These are phyloP conservation scores for Ligustrum vulgare DNA, from an alignment of 257 asterid species.

Conservation along the genomic window DNA sequence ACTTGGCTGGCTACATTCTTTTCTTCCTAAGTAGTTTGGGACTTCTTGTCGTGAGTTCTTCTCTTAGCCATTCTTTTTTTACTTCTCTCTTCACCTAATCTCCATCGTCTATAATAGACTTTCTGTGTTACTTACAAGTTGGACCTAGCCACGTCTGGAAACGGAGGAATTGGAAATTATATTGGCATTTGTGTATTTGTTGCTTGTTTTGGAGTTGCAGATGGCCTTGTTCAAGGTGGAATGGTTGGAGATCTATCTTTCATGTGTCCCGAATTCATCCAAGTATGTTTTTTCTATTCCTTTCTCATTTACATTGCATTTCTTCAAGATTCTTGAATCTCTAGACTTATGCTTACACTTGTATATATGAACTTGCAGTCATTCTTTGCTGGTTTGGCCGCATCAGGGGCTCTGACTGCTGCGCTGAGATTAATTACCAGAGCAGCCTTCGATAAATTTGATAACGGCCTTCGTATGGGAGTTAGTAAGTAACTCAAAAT, in stretches of 20 bases:
- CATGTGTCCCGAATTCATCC: conserved; percentile 85
- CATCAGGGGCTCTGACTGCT: conserved; percentile 84
- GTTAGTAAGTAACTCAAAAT: conserved; percentile 49
- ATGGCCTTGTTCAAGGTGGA: conserved; percentile 88
- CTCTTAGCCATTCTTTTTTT: not conserved
- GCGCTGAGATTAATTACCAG: conserved; percentile 73
- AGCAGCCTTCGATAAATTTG: conserved; percentile 66
- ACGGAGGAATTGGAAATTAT: conserved; percentile 66
- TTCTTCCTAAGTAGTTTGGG: conserved; percentile 35
- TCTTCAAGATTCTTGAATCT: not conserved
- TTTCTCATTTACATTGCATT: not conserved
- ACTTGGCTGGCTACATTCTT: conserved; percentile 30
- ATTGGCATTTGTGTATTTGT: conserved; percentile 64
- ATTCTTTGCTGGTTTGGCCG: conserved; percentile 84
- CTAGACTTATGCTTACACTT: not conserved
- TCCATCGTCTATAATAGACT: not conserved
- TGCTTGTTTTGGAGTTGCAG: conserved; percentile 77
- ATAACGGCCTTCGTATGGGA: conserved; percentile 79
- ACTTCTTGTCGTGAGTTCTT: conserved; percentile 33
- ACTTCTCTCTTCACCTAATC: not conserved
- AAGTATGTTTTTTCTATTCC: conserved; percentile 34
- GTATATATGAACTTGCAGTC: conserved; percentile 57
- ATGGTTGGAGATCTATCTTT: conserved; percentile 77
- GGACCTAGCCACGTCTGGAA: conserved; percentile 65
- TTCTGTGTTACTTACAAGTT: conserved; percentile 36